Conservation (phyloP, 1,139 yeast species). For the Hyphopichia pseudoburtonii region DNA sequence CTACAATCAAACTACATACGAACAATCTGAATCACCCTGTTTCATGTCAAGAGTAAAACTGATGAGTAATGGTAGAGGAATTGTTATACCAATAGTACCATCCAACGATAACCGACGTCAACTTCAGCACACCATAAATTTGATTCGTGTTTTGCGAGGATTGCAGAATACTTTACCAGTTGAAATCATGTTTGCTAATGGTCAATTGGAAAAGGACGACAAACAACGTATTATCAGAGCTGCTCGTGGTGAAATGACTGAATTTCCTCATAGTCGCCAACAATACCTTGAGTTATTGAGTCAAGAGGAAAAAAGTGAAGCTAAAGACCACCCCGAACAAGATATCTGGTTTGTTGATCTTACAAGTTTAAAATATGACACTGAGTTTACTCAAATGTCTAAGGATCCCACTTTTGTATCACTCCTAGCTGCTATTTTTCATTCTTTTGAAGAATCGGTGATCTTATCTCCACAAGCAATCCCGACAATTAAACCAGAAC, state of each 20-base stretch:
- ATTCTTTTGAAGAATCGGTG: constrained; percentile 32
- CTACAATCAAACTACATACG: constrained; percentile 6
- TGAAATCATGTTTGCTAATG: constrained; percentile 21
- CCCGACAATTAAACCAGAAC: constrained; percentile 22
- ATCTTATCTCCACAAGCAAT: constrained; percentile 25
- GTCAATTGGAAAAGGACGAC: constrained; percentile 16
- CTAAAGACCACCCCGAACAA: constrained; percentile 23
- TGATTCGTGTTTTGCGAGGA: constrained; percentile 27
- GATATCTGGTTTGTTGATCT: constrained; percentile 31
- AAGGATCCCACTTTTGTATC: constrained; percentile 19
- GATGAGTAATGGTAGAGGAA: constrained; percentile 29
- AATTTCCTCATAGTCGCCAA: constrained; percentile 13
- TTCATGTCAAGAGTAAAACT: constrained; percentile 13
- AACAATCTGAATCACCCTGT: constrained; percentile 10
- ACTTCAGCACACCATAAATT: constrained; percentile 18
- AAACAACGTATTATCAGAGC: constrained; percentile 16
- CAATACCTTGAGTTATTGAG: constrained; percentile 6
- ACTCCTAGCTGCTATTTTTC: constrained; percentile 26
- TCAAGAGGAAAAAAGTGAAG: constrained; percentile 4
- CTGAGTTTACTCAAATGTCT: constrained; percentile 9
- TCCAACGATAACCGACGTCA: constrained; percentile 13
- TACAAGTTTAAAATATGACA: constrained; percentile 15
- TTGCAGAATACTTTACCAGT: constrained; percentile 31
- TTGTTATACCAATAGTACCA: constrained; percentile 32
- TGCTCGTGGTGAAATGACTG: constrained; percentile 19